Percentiles rank a stretch among this genome's conserved stretches.
phyloP scores from a whole-genome alignment of 2,329 filamentous ascomycete genomes.

The Colletotrichum higginsianum region DNA sequence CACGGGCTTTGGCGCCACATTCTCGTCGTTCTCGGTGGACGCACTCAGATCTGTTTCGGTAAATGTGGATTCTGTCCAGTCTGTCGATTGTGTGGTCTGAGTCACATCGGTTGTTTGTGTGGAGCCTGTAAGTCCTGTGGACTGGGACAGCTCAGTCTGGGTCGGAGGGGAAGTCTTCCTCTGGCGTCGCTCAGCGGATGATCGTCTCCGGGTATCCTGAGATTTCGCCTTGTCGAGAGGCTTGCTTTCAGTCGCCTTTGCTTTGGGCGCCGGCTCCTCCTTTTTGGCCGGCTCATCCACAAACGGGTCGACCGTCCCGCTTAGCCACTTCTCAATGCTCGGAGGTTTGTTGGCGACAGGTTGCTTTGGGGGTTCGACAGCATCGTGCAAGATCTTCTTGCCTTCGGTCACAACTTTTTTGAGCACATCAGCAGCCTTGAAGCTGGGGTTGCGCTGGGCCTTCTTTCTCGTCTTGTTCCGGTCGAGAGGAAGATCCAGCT shows the following conservation, averaged over 20 bases:
- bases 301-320: slow-evolving; percentile 74
- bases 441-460: slow-evolving; percentile 68
- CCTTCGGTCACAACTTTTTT: slow-evolving; percentile 76
- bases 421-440: slow-evolving; percentile 73
- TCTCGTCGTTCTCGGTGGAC: slow-evolving; percentile 40
- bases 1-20: slow-evolving; percentile 22
- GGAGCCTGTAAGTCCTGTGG: slow-evolving; percentile 32
- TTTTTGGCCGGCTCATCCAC: slow-evolving; percentile 58
- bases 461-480: slow-evolving; percentile 59
- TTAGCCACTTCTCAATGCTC: slow-evolving; percentile 77
- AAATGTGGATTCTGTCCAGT: slow-evolving; percentile 37
- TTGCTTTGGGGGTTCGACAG: slow-evolving; percentile 68
- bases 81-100: slow-evolving; percentile 36
- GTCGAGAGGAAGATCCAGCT: slow-evolving; percentile 69
- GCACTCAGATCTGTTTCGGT: slow-evolving; percentile 30
- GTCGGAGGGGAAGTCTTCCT: slow-evolving; percentile 45
- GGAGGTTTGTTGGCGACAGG: slow-evolving; percentile 69
- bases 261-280: slow-evolving; percentile 47
- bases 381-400: slow-evolving; percentile 76
- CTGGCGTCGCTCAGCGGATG: slow-evolving; percentile 46
- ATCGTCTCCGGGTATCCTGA: slow-evolving; percentile 45
- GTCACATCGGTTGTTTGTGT: slow-evolving; percentile 36
- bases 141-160: slow-evolving; percentile 46
- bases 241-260: slow-evolving; percentile 53
- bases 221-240: slow-evolving; percentile 36